phyloP scores from a whole-genome alignment of 176 grass and related monocot species.

The Triticum urartu region DNA sequence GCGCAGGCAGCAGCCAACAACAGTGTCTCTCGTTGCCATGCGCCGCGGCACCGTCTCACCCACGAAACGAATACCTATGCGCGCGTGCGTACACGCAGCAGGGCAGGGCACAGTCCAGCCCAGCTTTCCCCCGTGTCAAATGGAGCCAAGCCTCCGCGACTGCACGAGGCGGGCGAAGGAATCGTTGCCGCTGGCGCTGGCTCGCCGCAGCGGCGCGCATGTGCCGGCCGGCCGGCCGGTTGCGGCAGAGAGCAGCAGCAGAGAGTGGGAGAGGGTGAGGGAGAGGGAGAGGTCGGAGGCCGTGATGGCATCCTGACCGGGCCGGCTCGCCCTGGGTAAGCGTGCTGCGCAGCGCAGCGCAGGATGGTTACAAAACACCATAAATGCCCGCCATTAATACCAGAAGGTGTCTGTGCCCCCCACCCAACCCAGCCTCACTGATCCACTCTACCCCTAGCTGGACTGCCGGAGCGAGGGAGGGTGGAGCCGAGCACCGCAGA shows the following conservation, averaged over 20 bases:
- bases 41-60: too few species aligned
- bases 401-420: slow-evolving; percentile 40
- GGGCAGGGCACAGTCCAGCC: too few species aligned
- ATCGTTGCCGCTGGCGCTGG: too few species aligned
- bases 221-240: too few species aligned
- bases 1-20: neutral
- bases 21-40: neutral
- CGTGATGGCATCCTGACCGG: neutral
- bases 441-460: neutral
- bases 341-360: too few species aligned
- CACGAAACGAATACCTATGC: too few species aligned
- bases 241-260: neutral
- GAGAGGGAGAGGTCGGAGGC: neutral
- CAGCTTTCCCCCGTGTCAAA: neutral
- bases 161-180: neutral
- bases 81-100: too few species aligned
- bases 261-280: too few species aligned
- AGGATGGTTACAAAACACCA: slow-evolving; percentile 58
- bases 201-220: too few species aligned
- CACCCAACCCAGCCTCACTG: neutral
- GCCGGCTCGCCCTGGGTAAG: too few species aligned
- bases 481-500: slow-evolving; percentile 6
- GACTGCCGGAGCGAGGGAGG: neutral
- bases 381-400: slow-evolving; percentile 68
- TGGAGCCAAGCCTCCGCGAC: neutral